A percentile compares a stretch with the other conserved stretches of the same genome.
Evolutionary conservation across 441 rosid species (phyloP).

Genomic region (Eutrema salsugineum): DNA sequence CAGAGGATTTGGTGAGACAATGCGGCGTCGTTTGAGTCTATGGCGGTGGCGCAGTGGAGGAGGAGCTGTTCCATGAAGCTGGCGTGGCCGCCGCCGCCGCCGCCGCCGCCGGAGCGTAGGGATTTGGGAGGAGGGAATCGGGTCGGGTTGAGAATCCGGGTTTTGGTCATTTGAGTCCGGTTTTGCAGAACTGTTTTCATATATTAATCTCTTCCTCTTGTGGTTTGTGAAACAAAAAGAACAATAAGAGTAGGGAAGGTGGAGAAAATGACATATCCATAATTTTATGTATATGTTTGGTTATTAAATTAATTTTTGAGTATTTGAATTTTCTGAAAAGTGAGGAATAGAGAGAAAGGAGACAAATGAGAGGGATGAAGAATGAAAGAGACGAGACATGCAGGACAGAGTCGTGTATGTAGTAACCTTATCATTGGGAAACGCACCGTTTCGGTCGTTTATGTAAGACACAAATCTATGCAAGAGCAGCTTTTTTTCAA

Average conservation of each 20-base stretch:
- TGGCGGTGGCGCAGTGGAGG: conserved; percentile 82
- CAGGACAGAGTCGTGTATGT: conserved; percentile 15
- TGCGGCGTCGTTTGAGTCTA: conserved; percentile 73
- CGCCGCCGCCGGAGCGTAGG: not conserved
- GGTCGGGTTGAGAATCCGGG: conserved; percentile 60
- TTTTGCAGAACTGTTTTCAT: conserved; percentile 38
- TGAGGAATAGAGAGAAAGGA: conserved; percentile 9
- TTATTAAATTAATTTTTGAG: not conserved
- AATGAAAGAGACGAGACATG: conserved; percentile 33
- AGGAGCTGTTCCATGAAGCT: conserved; percentile 88
- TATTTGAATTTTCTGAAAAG: conserved; percentile 4
- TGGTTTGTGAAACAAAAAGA: conserved; percentile 22
- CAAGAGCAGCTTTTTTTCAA: not conserved
- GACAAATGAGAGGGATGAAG: conserved; percentile 23
- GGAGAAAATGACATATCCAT: conserved; percentile 16
- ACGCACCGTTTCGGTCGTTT: conserved; percentile 20
- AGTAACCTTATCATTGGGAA: conserved; percentile 26
- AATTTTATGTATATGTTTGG: not conserved
- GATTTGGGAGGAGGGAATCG: conserved; percentile 24
- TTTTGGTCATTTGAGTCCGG: conserved; percentile 35
- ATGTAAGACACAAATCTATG: conserved; percentile 21
- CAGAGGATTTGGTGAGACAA: conserved; percentile 79
- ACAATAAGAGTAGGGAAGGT: conserved; percentile 11
- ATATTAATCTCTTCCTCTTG: not conserved
- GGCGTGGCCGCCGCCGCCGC: conserved; percentile 37